Base-by-base conservation (phyloP, 176 grass and related monocot species). In the Ampelocalamus luodianensis region DNA sequence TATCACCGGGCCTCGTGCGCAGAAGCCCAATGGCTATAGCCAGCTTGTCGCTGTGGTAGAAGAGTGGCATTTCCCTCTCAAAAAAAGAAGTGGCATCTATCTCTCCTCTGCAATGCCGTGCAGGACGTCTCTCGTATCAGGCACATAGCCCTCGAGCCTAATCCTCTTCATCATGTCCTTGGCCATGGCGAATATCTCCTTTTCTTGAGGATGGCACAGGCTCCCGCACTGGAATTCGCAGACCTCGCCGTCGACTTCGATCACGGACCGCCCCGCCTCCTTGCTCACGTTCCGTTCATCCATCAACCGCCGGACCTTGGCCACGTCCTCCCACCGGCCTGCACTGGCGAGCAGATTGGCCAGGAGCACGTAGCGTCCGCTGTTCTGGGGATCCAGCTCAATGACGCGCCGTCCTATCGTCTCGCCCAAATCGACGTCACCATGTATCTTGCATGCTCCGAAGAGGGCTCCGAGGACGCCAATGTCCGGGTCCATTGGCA, bases 401-500 rank as follows among this genome's bases (percentile, higher is more conserved):
- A 97, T 93, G 53, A 91, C 86, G 22, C 82, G 79, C 81, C 91
- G 78, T 70, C 92, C 92, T 24, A 92, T 91, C 4, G 85, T 68
- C 60, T 84, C 87, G 12, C 92, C 95, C 12, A 93, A 36, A 18
- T 88, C 89, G 4, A 91, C 20, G 5, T 92, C 60, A 26, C 87
- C 72, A 56, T 97, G 95, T 16, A 93, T 85, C 87, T 65, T 93
- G 65, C 92, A 97, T 0, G 95, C 95, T 48, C 92, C 95, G 0
- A 97, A 92, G 63, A 95, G 92, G 6, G 92, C 95, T 1, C 95
- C 95, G 11, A 95, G 87, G 24, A 95, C 92, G 12, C 82, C 87
- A 0, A 85, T 85, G 79, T 93, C 89, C 0, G 92, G 84, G 32
- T 87, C 87, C 95, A 97, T 85, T 0, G 95, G 92, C 95, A 97